phyloP scores from a whole-genome alignment of 2,329 filamentous ascomycete species.

The Neonectria faginata region DNA sequence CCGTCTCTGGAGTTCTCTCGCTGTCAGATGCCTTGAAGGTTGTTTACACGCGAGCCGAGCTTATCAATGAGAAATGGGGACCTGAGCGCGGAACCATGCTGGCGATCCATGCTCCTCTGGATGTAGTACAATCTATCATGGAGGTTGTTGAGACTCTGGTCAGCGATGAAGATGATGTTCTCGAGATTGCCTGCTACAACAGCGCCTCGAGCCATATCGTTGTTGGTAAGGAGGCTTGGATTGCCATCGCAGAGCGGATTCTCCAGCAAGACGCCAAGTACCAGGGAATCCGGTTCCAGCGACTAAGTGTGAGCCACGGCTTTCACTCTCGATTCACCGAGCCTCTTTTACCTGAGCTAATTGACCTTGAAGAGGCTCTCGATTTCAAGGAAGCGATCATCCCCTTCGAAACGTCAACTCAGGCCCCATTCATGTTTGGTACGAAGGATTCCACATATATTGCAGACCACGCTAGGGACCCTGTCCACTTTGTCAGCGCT shows the following conservation, averaged over 20 bases:
- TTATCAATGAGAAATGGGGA: conserved; percentile 50
- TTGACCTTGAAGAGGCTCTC: conserved; percentile 16
- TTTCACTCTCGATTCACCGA: conserved; percentile 34
- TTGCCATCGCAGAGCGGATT: conserved; percentile 21
- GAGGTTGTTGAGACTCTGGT: conserved; percentile 14
- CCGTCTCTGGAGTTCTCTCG: conserved; percentile 48
- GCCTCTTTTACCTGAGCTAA: conserved; percentile 23
- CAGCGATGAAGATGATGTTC: conserved; percentile 11
- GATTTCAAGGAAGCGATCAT: conserved; percentile 25
- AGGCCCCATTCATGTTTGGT: conserved; percentile 5
- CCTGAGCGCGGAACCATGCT: conserved; percentile 52
- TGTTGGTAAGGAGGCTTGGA: conserved; percentile 18
- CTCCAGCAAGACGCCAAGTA: conserved; percentile 20
- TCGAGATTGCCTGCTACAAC: conserved; percentile 39
- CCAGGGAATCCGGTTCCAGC: conserved; percentile 26
- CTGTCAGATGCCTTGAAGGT: conserved; percentile 49
- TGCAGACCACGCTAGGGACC: conserved; percentile 30
- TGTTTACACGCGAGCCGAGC: conserved; percentile 45
- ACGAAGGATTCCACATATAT: conserved; percentile 16
- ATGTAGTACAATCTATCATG: conserved; percentile 26
- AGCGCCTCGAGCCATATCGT: conserved; percentile 27
- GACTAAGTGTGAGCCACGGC: conserved; percentile 30
- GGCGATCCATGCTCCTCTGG: conserved; percentile 38
- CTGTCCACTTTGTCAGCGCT: conserved; percentile 32
- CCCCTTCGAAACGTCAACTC: conserved; percentile 28